These are phyloP conservation scores for Fusarium sp. DNA, from an alignment of 2,329 filamentous ascomycete species.

Conservation along the genomic window DNA sequence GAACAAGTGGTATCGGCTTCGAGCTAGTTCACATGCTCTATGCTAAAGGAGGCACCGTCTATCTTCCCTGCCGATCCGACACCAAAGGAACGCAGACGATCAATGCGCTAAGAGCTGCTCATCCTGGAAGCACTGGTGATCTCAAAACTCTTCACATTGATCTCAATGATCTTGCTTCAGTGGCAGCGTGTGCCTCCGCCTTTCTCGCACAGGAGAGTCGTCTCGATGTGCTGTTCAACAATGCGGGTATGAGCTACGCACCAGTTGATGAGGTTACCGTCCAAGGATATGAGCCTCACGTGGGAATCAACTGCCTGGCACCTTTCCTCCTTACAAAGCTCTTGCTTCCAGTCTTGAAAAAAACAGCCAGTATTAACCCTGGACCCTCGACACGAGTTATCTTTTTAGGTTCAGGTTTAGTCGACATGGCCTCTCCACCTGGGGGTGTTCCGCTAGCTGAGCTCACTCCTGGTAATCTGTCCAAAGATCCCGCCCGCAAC, in stretches of 20 bases:
- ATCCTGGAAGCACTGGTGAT: conserved; percentile 8
- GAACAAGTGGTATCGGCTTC: conserved; percentile 59
- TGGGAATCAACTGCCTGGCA: conserved; percentile 54
- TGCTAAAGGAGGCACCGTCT: conserved; percentile 64
- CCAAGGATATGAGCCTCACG: conserved; percentile 52
- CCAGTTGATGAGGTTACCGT: background rate
- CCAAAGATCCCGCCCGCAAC: conserved; percentile 45
- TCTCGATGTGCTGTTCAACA: conserved; percentile 61
- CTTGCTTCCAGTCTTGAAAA: conserved; percentile 50
- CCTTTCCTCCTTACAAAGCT: conserved; percentile 52
- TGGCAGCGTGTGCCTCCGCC: conserved; percentile 53
- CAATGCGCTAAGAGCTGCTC: conserved; percentile 24
- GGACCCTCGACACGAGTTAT: conserved; percentile 47
- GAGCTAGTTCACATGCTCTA: conserved; percentile 68
- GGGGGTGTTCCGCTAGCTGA: conserved; percentile 49
- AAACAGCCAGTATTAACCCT: conserved; percentile 21
- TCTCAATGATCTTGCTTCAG: conserved; percentile 57
- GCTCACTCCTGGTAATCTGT: conserved; percentile 28
- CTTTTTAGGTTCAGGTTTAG: conserved; percentile 49
- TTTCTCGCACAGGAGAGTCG: conserved; percentile 56
- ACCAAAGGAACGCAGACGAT: conserved; percentile 47
- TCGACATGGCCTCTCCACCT: conserved; percentile 37
- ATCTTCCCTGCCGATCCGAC: conserved; percentile 43
- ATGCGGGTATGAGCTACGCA: conserved; percentile 46
- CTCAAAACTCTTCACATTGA: conserved; percentile 54